phyloP scores from a whole-genome alignment of 2,329 filamentous ascomycete species.

The Talaromyces sp. region DNA sequence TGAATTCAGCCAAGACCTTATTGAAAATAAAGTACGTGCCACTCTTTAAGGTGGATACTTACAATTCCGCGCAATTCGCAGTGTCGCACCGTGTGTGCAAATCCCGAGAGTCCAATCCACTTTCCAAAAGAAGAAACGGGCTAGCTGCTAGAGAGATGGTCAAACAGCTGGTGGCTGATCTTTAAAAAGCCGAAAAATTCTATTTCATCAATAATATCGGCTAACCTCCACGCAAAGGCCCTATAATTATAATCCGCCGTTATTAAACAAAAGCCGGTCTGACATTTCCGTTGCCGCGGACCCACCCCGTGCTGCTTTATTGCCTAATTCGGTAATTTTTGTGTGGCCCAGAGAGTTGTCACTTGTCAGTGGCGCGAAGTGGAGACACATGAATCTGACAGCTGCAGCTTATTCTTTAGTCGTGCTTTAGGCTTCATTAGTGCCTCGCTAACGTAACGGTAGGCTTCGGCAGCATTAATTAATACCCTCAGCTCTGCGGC shows the following conservation, averaged over 20 bases:
- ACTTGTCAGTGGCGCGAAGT: neutral
- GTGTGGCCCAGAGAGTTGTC: neutral
- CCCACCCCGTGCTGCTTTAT: neutral
- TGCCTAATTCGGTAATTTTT: neutral
- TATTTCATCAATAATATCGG: no score
- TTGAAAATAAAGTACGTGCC: neutral
- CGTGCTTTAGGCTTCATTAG: neutral
- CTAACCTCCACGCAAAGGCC: neutral
- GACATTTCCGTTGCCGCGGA: neutral
- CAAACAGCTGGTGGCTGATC: neutral
- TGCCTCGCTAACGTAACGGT: neutral
- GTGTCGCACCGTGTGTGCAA: neutral
- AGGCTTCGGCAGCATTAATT: no score
- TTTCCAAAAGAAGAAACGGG: neutral
- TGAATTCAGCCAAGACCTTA: neutral
- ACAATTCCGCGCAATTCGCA: neutral
- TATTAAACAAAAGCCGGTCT: neutral
- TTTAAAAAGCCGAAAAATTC: no score
- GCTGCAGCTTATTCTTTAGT: neutral
- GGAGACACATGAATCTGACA: neutral
- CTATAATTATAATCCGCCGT: neutral
- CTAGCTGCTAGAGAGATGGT: neutral
- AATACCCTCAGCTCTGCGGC: neutral
- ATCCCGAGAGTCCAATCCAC: neutral
- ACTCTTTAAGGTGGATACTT: neutral